Evolutionary conservation across 2,329 filamentous ascomycete genomes (phyloP).

Genomic region (Talaromyces atroroseus): DNA sequence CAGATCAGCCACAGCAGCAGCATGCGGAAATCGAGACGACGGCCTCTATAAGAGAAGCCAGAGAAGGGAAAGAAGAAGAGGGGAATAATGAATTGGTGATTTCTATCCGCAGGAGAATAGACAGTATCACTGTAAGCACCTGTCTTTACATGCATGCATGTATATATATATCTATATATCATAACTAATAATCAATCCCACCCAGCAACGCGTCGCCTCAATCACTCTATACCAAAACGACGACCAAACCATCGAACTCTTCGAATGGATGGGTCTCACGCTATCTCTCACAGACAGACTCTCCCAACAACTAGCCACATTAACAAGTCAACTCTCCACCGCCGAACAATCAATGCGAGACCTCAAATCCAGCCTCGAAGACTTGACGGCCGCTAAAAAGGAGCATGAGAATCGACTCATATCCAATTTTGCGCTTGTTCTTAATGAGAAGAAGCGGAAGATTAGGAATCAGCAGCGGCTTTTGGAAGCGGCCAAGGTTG

Average conservation of each 20-base stretch:
- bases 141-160: conserved; percentile 8
- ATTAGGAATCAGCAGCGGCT: conserved; percentile 58
- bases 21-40: conserved; percentile 27
- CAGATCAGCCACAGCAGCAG: conserved; percentile 9
- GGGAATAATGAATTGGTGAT: conserved; percentile 32
- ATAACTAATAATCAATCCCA: neutral
- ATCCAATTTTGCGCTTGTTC: conserved; percentile 52
- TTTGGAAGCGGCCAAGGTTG: conserved; percentile 45
- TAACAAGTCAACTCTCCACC: conserved; percentile 36
- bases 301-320: conserved; percentile 35
- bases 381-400: conserved; percentile 52
- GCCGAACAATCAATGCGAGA: conserved; percentile 48
- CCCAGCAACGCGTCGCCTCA: conserved; percentile 50
- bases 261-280: conserved; percentile 52
- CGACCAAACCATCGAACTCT: conserved; percentile 50
- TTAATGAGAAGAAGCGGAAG: conserved; percentile 62
- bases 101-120: conserved; percentile 38
- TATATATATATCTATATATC: no score
- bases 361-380: conserved; percentile 51
- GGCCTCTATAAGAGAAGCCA: conserved; percentile 22
- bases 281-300: conserved; percentile 40
- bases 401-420: conserved; percentile 54
- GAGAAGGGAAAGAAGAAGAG: conserved; percentile 16
- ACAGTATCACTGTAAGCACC: conserved; percentile 44
- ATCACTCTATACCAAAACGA: conserved; percentile 49